Evolutionary conservation across 305 asterid genomes (phyloP).

Genomic region (Solanum hybrid): DNA sequence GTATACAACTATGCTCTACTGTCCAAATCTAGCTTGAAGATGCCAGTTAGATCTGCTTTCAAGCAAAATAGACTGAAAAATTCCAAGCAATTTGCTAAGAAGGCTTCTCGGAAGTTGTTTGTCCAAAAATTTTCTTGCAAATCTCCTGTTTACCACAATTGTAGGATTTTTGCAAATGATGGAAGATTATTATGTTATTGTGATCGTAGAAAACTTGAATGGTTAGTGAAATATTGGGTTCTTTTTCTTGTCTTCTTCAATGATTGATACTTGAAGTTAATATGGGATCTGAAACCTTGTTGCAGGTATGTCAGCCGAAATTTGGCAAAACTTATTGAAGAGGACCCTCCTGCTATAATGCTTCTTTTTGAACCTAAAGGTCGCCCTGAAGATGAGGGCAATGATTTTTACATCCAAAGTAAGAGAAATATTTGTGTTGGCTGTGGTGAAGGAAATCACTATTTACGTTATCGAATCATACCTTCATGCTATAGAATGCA

Average conservation of each 20-base stretch:
- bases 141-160: conserved; percentile 95
- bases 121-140: conserved; percentile 96
- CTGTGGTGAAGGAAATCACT: conserved; percentile 98
- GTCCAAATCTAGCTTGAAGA: conserved; percentile 49
- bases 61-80: conserved; percentile 41
- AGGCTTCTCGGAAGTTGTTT: conserved; percentile 69
- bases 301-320: conserved; percentile 68
- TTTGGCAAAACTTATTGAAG: conserved; percentile 76
- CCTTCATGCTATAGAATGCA: conserved; percentile 96
- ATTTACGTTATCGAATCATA: conserved; percentile 86
- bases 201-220: conserved; percentile 88
- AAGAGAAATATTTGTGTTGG: conserved; percentile 95
- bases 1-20: conserved; percentile 57
- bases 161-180: conserved; percentile 90
- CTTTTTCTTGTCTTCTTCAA: neutral
- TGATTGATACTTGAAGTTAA: neutral
- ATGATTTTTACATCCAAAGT: conserved; percentile 88
- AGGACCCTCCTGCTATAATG: conserved; percentile 75
- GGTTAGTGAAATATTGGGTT: conserved; percentile 38
- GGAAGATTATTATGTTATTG: conserved; percentile 89
- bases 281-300: neutral
- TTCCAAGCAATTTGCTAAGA: conserved; percentile 50
- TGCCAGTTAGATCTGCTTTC: conserved; percentile 33
- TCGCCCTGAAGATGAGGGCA: conserved; percentile 98
- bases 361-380: conserved; percentile 98